Evolutionary conservation across 495 filamentous ascomycete genomes (phyloP), one percentile per base, ranked within the genome.

Genomic region (Aspergillus incahuasiensis): DNA sequence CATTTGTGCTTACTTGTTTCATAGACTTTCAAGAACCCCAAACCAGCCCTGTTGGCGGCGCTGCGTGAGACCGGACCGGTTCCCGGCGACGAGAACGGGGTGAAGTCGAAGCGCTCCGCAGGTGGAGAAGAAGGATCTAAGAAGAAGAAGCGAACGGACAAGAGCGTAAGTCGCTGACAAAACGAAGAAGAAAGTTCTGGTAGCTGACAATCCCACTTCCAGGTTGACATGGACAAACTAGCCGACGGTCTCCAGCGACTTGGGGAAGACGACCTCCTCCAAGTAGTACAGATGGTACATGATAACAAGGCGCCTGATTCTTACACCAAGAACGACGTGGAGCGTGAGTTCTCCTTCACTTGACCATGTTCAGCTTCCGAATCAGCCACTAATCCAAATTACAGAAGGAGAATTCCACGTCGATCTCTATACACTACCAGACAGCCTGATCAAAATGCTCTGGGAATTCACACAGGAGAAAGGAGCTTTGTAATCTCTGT

Each of bases 401-500:
- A 53, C 68, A 94, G 90, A 89, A 66, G 95, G 95, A 58, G 95
- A 99, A 73, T 99, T 99, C 78, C 92, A 96, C 56, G 92, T 99
- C 52, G 95, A 99, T 65, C 80, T 99, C 18, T 97, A 95, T 72
- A 97, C 95, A 16, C 78, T 99, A 19, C 92, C 95, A 1, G 92
- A 97, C 48, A 65, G 72, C 15, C 60, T 82, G 42, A 76, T 82
- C 63, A 95, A 95, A 72, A 90, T 89, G 86, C 86, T 99, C 25
- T 97, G 92, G 92, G 95, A 96, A 40, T 92, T 88, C 70, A 82
- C 84, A 13, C 66, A 73, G 40, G 75, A 79, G 49, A 72, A 73
- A 54, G 73, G 69, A 15, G 73, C 57, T 54, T 56, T 74, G 51
- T 78, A 59, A 68, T 50, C 11, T 49, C 16, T 40, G 50, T 50